These are phyloP conservation scores for Cutaneotrichosporon sp. DNA, from an alignment of 1,284 basidiomycete genomes.

Conservation along the genomic window DNA sequence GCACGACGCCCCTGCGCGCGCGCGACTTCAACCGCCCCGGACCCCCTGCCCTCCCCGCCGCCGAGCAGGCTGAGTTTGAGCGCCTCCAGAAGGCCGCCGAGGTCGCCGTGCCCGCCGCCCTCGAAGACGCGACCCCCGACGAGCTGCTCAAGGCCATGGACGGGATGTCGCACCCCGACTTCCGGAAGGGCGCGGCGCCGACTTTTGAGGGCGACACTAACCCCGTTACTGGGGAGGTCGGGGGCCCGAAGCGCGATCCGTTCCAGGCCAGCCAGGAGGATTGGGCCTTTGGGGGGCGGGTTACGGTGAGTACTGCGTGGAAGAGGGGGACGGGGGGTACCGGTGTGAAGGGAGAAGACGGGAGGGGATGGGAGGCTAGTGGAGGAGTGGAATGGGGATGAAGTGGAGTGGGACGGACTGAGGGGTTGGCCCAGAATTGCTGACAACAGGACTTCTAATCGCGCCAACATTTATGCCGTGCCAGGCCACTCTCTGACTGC, in stretches of 20 bases:
- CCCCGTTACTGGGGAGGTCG: slow-evolving; percentile 60
- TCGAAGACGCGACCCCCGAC: slow-evolving; percentile 6
- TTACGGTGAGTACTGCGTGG: slow-evolving; percentile 47
- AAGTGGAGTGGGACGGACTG: too few species aligned
- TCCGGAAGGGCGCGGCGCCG: slow-evolving; percentile 54
- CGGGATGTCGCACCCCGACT: slow-evolving; percentile 54
- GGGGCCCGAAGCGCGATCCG: slow-evolving; percentile 61
- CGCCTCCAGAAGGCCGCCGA: slow-evolving; percentile 46
- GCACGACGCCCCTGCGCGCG: not conserved
- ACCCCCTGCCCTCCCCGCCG: slow-evolving; percentile 49
- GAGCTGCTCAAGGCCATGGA: slow-evolving; percentile 8
- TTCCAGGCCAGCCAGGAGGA: slow-evolving; percentile 52
- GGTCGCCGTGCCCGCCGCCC: slow-evolving; percentile 23
- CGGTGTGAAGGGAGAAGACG: not conserved
- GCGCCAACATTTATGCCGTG: not conserved
- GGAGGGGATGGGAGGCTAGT: not conserved
- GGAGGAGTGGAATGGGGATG: not conserved
- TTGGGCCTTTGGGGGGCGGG: slow-evolving; percentile 54
- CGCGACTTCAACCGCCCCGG: slow-evolving; percentile 41
- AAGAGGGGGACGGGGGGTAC: not conserved
- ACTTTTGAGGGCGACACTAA: slow-evolving; percentile 61
- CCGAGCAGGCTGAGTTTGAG: slow-evolving; percentile 55
- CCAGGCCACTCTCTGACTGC: not conserved
- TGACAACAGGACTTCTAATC: slow-evolving; percentile 11
- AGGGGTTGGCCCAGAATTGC: too few species aligned